phyloP scores from a whole-genome alignment of 139 green algal genomes.

The Klebsormidium nitens region DNA sequence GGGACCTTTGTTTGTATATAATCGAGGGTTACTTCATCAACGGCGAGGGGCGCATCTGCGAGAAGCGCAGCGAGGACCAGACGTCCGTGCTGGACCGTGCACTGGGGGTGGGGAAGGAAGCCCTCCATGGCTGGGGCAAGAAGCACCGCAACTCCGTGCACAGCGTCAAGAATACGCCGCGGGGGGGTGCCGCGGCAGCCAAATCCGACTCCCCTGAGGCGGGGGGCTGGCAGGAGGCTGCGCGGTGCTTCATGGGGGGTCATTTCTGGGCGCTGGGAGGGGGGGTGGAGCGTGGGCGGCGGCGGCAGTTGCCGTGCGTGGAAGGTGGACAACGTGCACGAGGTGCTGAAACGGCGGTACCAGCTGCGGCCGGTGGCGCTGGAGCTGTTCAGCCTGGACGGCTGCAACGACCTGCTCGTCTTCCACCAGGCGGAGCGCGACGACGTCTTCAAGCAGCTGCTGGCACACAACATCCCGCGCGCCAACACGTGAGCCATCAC shows the following conservation, averaged over 20 bases:
- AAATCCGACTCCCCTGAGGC: not conserved
- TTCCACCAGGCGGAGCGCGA: conserved; percentile 39
- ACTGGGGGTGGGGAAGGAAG: conserved; percentile 11
- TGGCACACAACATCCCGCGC: conserved; percentile 15
- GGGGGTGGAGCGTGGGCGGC: conserved; percentile 16
- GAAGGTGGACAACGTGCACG: conserved; percentile 30
- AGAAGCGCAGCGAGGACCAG: conserved; percentile 17
- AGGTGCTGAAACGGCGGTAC: conserved; percentile 59
- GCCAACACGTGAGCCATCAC: too few relatives aligned
- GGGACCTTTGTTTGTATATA: conserved; percentile 33
- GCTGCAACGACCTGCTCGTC: conserved; percentile 52
- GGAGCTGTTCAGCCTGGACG: conserved; percentile 58
- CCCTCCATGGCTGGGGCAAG: not conserved
- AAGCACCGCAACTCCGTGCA: not conserved
- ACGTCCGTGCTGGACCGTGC: conserved; percentile 34
- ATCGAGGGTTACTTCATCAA: conserved; percentile 35
- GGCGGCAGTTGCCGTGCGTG: conserved; percentile 6
- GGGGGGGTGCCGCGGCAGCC: too few relatives aligned
- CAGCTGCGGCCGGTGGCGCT: conserved; percentile 57
- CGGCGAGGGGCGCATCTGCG: conserved; percentile 14
- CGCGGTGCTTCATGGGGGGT: too few relatives aligned
- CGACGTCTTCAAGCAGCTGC: conserved; percentile 23
- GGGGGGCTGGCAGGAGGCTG: not conserved
- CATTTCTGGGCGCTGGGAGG: not conserved
- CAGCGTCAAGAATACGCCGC: not conserved